Evolutionary conservation across 441 rosid species (phyloP).

Genomic region (Iberis amara): DNA sequence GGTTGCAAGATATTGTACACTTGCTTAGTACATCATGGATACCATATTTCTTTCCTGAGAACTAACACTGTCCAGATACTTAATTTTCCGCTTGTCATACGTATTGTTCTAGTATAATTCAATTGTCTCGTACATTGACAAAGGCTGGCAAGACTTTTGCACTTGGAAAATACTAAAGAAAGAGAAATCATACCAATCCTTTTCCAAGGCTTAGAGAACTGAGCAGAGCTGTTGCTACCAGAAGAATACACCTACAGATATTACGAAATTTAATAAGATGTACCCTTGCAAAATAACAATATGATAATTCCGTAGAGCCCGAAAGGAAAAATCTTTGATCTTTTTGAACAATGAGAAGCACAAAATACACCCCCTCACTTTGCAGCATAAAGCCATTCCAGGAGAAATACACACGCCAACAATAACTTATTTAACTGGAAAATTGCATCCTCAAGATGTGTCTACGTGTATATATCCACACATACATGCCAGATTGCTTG

Average conservation of each 20-base stretch:
- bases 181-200: constrained; percentile 49
- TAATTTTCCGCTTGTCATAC: constrained; percentile 5
- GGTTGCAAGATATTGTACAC: constrained; percentile 10
- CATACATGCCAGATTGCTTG: background rate
- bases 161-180: constrained; percentile 4
- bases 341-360: constrained; percentile 7
- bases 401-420: constrained; percentile 3
- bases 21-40: constrained; percentile 2
- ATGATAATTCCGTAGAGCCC: background rate
- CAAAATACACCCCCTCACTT: background rate
- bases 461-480: background rate
- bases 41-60: constrained; percentile 16
- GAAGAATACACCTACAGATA: constrained; percentile 62
- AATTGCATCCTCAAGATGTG: background rate
- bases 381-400: constrained; percentile 13
- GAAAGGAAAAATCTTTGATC: background rate
- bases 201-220: constrained; percentile 55
- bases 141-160: constrained; percentile 16
- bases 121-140: background rate
- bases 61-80: constrained; percentile 6
- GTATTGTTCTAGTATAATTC: constrained; percentile 11
- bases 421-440: background rate
- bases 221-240: constrained; percentile 67
- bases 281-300: constrained; percentile 9
- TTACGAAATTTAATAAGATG: constrained; percentile 20